Conservation (phyloP, 75 land plant species). For the Selaginella tamariscina region DNA sequence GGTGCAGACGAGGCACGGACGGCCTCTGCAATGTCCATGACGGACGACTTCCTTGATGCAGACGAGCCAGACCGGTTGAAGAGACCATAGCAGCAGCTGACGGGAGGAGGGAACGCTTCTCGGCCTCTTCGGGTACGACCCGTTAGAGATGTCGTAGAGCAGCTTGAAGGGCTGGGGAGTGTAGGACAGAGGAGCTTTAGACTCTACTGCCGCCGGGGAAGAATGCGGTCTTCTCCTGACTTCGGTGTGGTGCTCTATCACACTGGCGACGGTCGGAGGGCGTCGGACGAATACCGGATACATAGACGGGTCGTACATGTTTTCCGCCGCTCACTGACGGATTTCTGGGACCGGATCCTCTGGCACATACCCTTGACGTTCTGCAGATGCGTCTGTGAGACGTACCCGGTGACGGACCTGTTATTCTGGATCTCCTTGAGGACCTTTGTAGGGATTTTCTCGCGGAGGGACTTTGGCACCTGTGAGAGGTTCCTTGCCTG, state of each 20-base stretch:
- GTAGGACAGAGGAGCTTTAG: constrained; percentile 12
- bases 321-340: constrained; percentile 13
- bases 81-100: background rate
- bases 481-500: constrained; percentile 16
- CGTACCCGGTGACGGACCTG: constrained; percentile 19
- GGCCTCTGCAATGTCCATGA: background rate
- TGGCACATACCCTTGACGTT: constrained; percentile 30
- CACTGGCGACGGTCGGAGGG: constrained; percentile 3
- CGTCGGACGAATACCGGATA: constrained; percentile 12
- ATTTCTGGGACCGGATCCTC: constrained; percentile 19
- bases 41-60: background rate
- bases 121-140: background rate
- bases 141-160: constrained; percentile 15
- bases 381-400: constrained; percentile 22
- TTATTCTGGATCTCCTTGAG: constrained; percentile 18
- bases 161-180: constrained; percentile 13
- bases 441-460: background rate
- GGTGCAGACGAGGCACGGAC: too few species aligned
- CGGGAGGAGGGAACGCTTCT: background rate
- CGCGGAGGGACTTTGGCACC: constrained; percentile 12
- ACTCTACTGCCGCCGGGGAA: constrained; percentile 1
- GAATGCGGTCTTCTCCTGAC: constrained; percentile 3
- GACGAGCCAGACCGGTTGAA: background rate
- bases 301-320: constrained; percentile 9
- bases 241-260: constrained; percentile 2